Conservation (phyloP, 257 asterid species). For the Fraxinus excelsior region DNA sequence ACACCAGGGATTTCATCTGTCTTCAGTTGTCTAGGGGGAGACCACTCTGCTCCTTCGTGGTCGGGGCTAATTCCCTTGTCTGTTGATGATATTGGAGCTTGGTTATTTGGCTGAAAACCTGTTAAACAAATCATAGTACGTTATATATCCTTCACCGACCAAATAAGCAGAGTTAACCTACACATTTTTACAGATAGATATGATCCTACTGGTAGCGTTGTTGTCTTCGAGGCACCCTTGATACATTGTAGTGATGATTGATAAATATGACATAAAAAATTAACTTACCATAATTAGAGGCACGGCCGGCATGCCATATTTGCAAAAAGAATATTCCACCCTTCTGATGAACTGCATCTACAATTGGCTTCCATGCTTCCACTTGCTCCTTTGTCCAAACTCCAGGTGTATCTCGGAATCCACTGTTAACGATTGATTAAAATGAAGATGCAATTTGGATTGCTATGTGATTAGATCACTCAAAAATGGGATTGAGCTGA, state of each 20-base stretch:
- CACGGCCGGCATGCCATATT: conserved; percentile 43
- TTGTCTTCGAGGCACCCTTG: background rate
- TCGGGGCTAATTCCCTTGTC: conserved; percentile 36
- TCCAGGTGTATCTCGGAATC: conserved; percentile 41
- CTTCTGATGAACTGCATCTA: conserved; percentile 47
- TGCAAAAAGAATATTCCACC: conserved; percentile 48
- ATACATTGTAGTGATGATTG: background rate
- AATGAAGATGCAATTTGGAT: background rate
- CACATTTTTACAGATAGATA: background rate
- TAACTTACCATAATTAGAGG: conserved; percentile 24
- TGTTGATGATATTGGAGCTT: conserved; percentile 45
- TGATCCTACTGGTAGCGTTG: background rate
- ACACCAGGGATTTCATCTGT: conserved; percentile 32
- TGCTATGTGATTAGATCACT: background rate
- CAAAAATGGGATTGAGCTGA: background rate
- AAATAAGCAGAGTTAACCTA: background rate
- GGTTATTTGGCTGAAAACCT: conserved; percentile 45
- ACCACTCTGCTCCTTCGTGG: conserved; percentile 22
- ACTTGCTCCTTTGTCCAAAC: conserved; percentile 52
- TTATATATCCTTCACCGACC: background rate
- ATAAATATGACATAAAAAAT: background rate
- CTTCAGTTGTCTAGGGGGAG: conserved; percentile 34
- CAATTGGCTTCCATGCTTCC: conserved; percentile 57
- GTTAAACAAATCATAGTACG: background rate
- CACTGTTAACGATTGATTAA: background rate